Evolutionary conservation across 352 stramenopile species (phyloP), one percentile per base, ranked within the genome.

Genomic region (Achlya hypogyna): DNA sequence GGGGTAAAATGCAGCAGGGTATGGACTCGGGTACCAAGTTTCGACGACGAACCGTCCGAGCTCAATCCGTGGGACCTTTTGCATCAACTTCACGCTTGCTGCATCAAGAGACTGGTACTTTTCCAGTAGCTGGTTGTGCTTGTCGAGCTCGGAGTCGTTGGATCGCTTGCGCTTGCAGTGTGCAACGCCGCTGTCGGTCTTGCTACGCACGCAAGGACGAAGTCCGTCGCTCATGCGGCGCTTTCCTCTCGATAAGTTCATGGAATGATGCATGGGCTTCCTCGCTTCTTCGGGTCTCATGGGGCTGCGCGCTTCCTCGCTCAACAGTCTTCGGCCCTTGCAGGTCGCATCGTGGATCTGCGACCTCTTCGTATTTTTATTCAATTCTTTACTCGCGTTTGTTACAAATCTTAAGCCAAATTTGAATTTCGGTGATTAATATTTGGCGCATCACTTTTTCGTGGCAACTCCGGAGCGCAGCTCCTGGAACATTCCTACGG

Each of bases 11-110:
- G 12, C 9, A 23, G 38, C 47, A n/a, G 60, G 60, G 27, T 67
- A 67, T 58, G 60, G 60, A 59, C 60, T 67, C 18, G 60, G 60
- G 22, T 67, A 67, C 74, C 75, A 82, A 27, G 69, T 80, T 28
- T 86, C 75, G 40, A 86, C 81, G 5, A 71, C 59, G 54, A 78
- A 80, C 10, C 71, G 69, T 20, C 60, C 60, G 49, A 67, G 51
- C 51, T 60, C 60, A 23, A 67, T 34, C 29, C 31, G 23, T 20
- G 60, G 60, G 9, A 67, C 60, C 8, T 43, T 29, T 10, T 58
- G 45, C 60, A 67, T 67, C 20, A 58, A 31, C 22, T 12, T 10
- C 28, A 35, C 47, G 51, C 25, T 67, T 58, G 56, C 47, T 6
- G 25, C 20, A 28, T 67, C 60, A 5, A 67, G 27, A 8, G 9